Conservation (phyloP, 1,284 basidiomycete genomes). For the Pterula multifida region DNA sequence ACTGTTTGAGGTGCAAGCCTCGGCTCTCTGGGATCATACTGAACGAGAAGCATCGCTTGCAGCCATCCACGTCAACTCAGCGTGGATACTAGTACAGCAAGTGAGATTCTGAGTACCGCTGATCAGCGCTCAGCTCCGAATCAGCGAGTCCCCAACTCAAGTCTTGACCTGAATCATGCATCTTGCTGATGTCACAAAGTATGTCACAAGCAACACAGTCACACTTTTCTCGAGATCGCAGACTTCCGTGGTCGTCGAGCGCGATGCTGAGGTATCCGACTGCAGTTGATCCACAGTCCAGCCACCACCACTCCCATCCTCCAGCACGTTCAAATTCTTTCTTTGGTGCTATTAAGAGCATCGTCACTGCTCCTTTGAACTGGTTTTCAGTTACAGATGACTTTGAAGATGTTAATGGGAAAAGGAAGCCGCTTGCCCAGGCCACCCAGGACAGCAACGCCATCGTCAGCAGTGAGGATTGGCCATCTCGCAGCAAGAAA, state of each 20-base stretch:
- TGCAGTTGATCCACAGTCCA: neutral
- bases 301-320: conserved; percentile 18
- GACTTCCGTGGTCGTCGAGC: neutral
- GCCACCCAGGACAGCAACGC: conserved; percentile 17
- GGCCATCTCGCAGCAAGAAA: conserved; percentile 30
- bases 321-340: conserved; percentile 36
- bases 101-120: too few species aligned
- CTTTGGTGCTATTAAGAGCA: conserved; percentile 45
- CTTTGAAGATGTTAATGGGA: conserved; percentile 32
- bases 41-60: too few species aligned
- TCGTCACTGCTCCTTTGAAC: conserved; percentile 50
- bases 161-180: too few species aligned
- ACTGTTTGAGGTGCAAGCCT: too few species aligned
- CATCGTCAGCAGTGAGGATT: conserved; percentile 14
- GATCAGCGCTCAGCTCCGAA: too few species aligned
- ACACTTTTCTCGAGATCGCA: neutral
- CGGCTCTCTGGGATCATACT: too few species aligned
- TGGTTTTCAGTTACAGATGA: conserved; percentile 46
- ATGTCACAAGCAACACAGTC: neutral
- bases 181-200: neutral
- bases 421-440: conserved; percentile 26
- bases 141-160: too few species aligned
- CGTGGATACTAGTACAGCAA: too few species aligned
- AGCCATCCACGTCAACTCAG: too few species aligned
- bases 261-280: neutral